Evolutionary conservation across 1,139 yeast genomes (phyloP), one percentile per base, ranked within the genome.

Genomic region (Yamadazyma triangularis): DNA sequence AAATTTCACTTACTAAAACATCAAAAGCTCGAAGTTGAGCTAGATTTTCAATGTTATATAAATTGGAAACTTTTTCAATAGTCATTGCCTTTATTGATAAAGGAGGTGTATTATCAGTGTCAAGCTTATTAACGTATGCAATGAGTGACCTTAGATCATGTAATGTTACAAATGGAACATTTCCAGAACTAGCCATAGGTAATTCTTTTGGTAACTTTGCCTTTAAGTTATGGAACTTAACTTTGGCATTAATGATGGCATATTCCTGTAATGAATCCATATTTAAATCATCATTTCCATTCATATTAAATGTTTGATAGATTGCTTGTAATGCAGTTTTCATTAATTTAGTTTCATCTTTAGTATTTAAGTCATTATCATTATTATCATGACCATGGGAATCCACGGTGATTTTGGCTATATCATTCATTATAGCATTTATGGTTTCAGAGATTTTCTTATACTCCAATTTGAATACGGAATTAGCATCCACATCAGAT

Each of bases 81-180:
- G 77, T 73, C 19, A 83, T 69, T 32, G 82, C 75, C 32, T 69
- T 70, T 24, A 75, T 62, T 4, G 70, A 64, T 6, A 51, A 63
- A 33, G 59, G 73, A 26, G 44, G 55, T 41, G 40, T 54, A 44
- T 40, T 35, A 15, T 45, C 47, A 15, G 48, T 45, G 15, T 56
- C 58, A 13, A 47, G 46, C 23, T 53, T 55, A 45, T 82, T 83
- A 26, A 82, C 68, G 42, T 72, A 80, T 4, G 79, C 61, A 13
- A 82, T 68, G 27, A 82, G 59, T 1, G 83, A 73, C 41, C 79
- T 66, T 42, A 82, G 56, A 45, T 79, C 81, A 16, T 76, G 75
- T 27, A 76, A 54, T 1, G 81, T 64, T 3, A 81, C 57, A 34
- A 78, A 78, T 12, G 80, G 77, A 19, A 71, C 64, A 0, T 70